Evolutionary conservation across 2,329 filamentous ascomycete genomes (phyloP), one percentile per base, ranked within the genome.

Genomic region (Madurella fahalii): DNA sequence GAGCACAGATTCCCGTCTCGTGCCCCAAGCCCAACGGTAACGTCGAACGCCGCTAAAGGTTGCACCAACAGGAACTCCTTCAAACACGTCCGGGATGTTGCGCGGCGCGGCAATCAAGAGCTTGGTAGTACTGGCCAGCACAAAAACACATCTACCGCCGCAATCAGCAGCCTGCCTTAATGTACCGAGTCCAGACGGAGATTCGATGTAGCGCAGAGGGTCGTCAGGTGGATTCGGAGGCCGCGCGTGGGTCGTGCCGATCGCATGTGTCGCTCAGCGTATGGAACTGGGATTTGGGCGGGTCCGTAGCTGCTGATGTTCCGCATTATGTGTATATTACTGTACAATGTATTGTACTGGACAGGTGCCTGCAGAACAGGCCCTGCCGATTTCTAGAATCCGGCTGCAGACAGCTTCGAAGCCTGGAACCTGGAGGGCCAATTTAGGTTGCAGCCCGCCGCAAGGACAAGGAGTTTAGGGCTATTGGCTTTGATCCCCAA

Each of bases 251-350:
- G n/a, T 13, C 32, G 42, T 39, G 49, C 45, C 40, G 30, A 34
- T 52, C 18, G 41, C 32, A 52, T 52, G 49, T n/a, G 49, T 46
- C 20, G 41, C 31, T 46, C 37, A 25, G 20, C 18, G 34, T 52
- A 30, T 52, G 50, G 42, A 48, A 40, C 25, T 25, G 4, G 34
- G 34, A 37, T 2, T 15, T 12, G 34, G 34, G 34, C 34, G 34
- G 34, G 25, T 51, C 42, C 40, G 32, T 34, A 16, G 41, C 49
- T n/a, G 20, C 40, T 25, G 43, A 41, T 17, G 16, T 17, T 16
- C 32, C 37, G 37, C 43, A 32, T 46, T 31, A 20, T 20, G 20
- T 20, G 11, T 32, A 20, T 46, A 46, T 25, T 25, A 25, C 7
- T 25, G 7, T 25, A 25, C 25, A 25, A 25, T 25, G 25, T 25